These are phyloP conservation scores for Brassica balearica DNA, from an alignment of 441 rosid species.

Conservation along the genomic window DNA sequence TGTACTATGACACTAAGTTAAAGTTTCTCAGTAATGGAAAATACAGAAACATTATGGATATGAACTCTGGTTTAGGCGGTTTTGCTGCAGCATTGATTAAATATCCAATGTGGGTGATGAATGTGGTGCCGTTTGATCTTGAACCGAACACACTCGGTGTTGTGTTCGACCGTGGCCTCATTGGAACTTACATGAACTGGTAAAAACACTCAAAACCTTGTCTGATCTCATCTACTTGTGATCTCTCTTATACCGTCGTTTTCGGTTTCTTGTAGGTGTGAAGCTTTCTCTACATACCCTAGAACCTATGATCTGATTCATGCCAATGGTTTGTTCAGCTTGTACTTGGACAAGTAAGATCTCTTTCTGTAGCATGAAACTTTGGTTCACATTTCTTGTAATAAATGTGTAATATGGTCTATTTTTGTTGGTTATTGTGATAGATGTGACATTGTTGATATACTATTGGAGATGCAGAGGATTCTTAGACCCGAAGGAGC, in stretches of 20 bases:
- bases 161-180: slow-evolving; percentile 69
- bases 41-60: slow-evolving; percentile 68
- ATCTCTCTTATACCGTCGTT: neutral
- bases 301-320: slow-evolving; percentile 67
- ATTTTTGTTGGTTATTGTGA: slow-evolving; percentile 13
- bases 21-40: slow-evolving; percentile 50
- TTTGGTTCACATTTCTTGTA: neutral
- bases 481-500: slow-evolving; percentile 66
- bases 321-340: slow-evolving; percentile 60
- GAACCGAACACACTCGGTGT: slow-evolving; percentile 58
- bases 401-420: neutral
- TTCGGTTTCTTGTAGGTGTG: slow-evolving; percentile 57
- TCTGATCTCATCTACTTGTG: neutral
- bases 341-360: slow-evolving; percentile 61
- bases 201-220: slow-evolving; percentile 40
- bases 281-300: slow-evolving; percentile 72
- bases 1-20: slow-evolving; percentile 52
- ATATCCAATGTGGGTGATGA: slow-evolving; percentile 76
- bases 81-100: slow-evolving; percentile 64
- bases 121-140: slow-evolving; percentile 58
- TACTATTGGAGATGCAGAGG: slow-evolving; percentile 62
- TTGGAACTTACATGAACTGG: slow-evolving; percentile 80
- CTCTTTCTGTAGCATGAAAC: neutral
- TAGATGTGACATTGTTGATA: slow-evolving; percentile 61
- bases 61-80: slow-evolving; percentile 57